Evolutionary conservation across 2,329 filamentous ascomycete genomes (phyloP).

Genomic region (Fusarium succisae): DNA sequence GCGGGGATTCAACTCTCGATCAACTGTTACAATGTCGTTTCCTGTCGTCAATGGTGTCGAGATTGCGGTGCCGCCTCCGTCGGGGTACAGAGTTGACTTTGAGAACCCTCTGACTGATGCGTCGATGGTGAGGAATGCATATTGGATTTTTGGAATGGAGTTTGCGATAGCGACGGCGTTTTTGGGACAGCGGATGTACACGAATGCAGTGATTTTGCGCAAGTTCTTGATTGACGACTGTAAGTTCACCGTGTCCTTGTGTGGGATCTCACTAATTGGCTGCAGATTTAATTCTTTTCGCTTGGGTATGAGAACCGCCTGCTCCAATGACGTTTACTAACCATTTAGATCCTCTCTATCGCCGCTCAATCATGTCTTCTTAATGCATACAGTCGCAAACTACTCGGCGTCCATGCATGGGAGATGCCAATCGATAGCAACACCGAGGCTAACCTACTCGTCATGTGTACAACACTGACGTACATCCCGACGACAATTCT

Average conservation of each 20-base stretch:
- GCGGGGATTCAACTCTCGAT: not conserved
- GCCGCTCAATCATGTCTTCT: constrained; percentile 19
- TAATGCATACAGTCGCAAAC: not conserved
- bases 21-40: not conserved
- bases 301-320: not conserved
- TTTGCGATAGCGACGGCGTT: constrained; percentile 8
- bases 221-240: constrained; percentile 13
- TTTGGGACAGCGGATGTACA: constrained; percentile 13
- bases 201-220: not conserved
- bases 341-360: not conserved
- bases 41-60: constrained; percentile 5
- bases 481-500: constrained; percentile 15
- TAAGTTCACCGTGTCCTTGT: not conserved
- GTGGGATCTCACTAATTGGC: fast-evolving
- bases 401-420: constrained; percentile 13
- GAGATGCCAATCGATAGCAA: constrained; percentile 13
- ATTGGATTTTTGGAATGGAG: constrained; percentile 10
- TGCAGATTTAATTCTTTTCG: not conserved
- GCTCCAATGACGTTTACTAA: fast-evolving
- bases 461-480: constrained; percentile 3
- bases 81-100: constrained; percentile 1
- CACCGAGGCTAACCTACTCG: not conserved
- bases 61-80: not conserved
- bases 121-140: constrained; percentile 11
- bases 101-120: not conserved